These are phyloP conservation scores for Xylaria venustula DNA, from an alignment of 495 filamentous ascomycete species.

Conservation along the genomic window DNA sequence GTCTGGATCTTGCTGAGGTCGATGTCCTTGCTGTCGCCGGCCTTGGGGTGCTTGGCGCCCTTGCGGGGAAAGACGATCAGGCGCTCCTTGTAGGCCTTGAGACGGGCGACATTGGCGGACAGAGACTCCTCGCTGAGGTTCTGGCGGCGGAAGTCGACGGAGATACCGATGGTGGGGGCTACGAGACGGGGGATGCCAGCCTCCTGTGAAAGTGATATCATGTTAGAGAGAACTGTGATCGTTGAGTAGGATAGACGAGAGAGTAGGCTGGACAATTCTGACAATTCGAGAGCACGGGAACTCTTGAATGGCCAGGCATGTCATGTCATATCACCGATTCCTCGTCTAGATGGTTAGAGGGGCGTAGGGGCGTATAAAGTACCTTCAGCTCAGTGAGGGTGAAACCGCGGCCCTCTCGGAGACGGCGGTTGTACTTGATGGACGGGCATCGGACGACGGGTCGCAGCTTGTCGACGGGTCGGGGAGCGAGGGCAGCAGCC, in stretches of 20 bases:
- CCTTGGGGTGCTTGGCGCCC: slow-evolving; percentile 79
- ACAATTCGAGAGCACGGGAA: neutral
- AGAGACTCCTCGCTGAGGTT: slow-evolving; percentile 96
- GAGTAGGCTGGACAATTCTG: neutral
- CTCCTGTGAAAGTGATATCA: slow-evolving; percentile 57
- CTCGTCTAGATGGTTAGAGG: neutral
- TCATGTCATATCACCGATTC: neutral
- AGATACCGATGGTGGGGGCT: slow-evolving; percentile 92
- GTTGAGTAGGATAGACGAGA: neutral
- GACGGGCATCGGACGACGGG: slow-evolving; percentile 90
- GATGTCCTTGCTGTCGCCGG: slow-evolving; percentile 81
- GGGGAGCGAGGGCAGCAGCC: slow-evolving; percentile 90
- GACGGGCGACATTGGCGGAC: slow-evolving; percentile 88
- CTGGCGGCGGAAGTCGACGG: slow-evolving; percentile 91
- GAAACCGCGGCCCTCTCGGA: slow-evolving; percentile 95
- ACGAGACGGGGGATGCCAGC: slow-evolving; percentile 93
- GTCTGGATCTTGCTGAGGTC: slow-evolving; percentile 77
- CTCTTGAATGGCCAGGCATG: neutral
- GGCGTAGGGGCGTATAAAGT: slow-evolving; percentile 25
- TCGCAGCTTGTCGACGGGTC: slow-evolving; percentile 94
- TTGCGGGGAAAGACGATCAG: slow-evolving; percentile 98
- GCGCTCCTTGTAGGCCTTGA: slow-evolving; percentile 91
- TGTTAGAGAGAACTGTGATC: slow-evolving; percentile 18
- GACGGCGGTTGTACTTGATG: slow-evolving; percentile 97
- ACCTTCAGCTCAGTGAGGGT: slow-evolving; percentile 97